Percentiles rank a stretch among this genome's conserved stretches.
phyloP scores from a whole-genome alignment of 176 grass and related monocot species.

The Oropetium thomaeum region DNA sequence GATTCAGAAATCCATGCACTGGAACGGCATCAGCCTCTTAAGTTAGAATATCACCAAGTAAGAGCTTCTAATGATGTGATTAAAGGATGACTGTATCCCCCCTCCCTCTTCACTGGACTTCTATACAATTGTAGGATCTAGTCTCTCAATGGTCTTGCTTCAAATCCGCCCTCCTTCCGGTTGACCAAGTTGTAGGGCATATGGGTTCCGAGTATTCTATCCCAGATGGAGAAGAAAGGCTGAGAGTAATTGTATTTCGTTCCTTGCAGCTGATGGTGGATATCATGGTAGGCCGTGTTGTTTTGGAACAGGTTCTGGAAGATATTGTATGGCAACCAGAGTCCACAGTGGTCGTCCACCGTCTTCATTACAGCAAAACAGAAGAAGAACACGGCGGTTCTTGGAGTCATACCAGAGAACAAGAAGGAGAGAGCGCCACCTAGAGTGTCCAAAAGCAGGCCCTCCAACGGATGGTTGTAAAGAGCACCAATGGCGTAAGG shows the following conservation, averaged over 20 bases:
- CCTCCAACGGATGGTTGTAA: constrained; percentile 92
- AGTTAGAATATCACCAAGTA: constrained; percentile 24
- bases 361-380: constrained; percentile 76
- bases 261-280: constrained; percentile 88
- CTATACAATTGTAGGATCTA: constrained; percentile 40
- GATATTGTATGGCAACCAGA: constrained; percentile 74
- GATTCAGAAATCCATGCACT: neutral
- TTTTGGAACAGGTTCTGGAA: constrained; percentile 77
- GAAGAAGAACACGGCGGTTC: constrained; percentile 77
- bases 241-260: constrained; percentile 86
- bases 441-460: constrained; percentile 80
- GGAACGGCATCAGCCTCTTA: constrained; percentile 12
- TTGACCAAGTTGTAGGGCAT: constrained; percentile 62
- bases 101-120: neutral
- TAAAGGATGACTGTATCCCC: constrained; percentile 10
- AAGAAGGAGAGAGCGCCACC: constrained; percentile 86
- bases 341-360: constrained; percentile 73
- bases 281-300: constrained; percentile 89
- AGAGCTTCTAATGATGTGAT: constrained; percentile 12
- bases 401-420: constrained; percentile 73
- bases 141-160: constrained; percentile 54
- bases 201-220: constrained; percentile 66
- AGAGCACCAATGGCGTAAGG: constrained; percentile 88
- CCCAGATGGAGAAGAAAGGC: constrained; percentile 85
- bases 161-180: constrained; percentile 72